These are phyloP conservation scores for Chrysoporthe austroafricana DNA, from an alignment of 2,329 filamentous ascomycete species.

Conservation along the genomic window DNA sequence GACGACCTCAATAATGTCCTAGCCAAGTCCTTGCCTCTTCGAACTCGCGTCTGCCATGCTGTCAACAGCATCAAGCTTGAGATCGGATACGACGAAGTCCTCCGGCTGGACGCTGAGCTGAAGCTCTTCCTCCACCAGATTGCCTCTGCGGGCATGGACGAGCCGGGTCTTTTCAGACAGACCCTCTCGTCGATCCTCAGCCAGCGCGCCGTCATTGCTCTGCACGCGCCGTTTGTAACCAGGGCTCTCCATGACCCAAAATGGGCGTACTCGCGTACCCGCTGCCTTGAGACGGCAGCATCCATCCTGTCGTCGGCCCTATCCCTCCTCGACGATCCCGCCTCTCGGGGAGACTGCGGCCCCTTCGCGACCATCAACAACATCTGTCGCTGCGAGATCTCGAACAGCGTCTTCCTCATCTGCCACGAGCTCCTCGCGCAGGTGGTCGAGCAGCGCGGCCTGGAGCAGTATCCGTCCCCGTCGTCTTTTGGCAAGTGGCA, in stretches of 20 bases:
- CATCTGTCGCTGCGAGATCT: conserved; percentile 23
- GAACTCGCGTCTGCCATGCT: conserved; percentile 9
- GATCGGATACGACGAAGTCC: conserved; percentile 18
- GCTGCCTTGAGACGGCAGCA: conserved; percentile 14
- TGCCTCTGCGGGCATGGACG: neutral
- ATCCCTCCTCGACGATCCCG: neutral
- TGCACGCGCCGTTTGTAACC: conserved; percentile 21
- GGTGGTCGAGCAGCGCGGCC: conserved; percentile 18
- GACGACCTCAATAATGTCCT: neutral
- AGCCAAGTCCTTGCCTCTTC: conserved; percentile 14
- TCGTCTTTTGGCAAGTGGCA: conserved; percentile 3
- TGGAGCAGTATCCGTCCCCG: neutral
- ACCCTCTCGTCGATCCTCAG: conserved; percentile 13
- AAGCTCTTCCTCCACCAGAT: conserved; percentile 14
- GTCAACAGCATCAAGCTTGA: conserved; percentile 22
- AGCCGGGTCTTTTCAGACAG: neutral
- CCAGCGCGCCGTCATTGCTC: conserved; percentile 18
- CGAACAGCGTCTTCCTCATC: conserved; percentile 23
- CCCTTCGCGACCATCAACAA: conserved; percentile 18
- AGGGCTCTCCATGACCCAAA: conserved; percentile 20
- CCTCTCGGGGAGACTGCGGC: neutral
- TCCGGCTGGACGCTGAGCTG: conserved; percentile 22
- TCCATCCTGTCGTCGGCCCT: conserved; percentile 17
- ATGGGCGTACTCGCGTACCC: conserved; percentile 19
- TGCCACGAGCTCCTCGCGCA: conserved; percentile 21